These are phyloP conservation scores for Licmophora abbreviata DNA, from an alignment of 108 stramenopile species.

Conservation along the genomic window DNA sequence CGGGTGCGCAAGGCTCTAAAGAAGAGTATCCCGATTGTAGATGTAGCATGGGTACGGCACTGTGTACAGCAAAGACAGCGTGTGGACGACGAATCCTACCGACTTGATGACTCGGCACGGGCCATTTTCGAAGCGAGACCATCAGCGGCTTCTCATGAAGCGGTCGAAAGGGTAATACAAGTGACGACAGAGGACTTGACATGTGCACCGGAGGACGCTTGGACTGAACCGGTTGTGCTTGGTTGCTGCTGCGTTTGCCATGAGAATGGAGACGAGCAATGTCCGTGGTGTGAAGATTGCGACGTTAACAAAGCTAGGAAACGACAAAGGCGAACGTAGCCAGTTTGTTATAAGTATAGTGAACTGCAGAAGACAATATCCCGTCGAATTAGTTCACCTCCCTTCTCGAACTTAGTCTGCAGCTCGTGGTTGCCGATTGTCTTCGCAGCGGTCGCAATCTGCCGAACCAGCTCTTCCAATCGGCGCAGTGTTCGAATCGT, in stretches of 20 bases:
- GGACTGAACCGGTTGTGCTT: constrained; percentile 27
- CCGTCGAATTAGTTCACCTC: constrained; percentile 87
- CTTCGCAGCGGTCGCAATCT: constrained; percentile 85
- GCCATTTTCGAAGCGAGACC: not conserved
- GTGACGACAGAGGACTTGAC: constrained; percentile 8
- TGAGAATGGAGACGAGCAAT: constrained; percentile 43
- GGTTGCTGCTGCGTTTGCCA: constrained; percentile 82
- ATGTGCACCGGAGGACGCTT: constrained; percentile 16
- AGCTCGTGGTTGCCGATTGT: constrained; percentile 95
- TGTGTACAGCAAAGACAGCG: constrained; percentile 13
- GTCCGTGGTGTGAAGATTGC: constrained; percentile 53
- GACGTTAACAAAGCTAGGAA: too few relatives aligned
- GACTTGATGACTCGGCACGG: constrained; percentile 5
- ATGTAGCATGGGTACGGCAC: constrained; percentile 43
- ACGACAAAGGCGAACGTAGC: too few relatives aligned
- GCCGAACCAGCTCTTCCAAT: constrained; percentile 96
- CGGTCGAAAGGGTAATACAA: too few relatives aligned
- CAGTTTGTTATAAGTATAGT: constrained; percentile 81
- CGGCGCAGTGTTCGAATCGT: constrained; percentile 94
- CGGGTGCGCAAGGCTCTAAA: constrained; percentile 73
- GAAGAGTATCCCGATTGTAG: constrained; percentile 48
- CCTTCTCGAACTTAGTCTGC: constrained; percentile 89
- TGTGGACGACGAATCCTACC: constrained; percentile 10
- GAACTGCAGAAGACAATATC: constrained; percentile 98
- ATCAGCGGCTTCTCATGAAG: not conserved